Evolutionary conservation across 164 flowering plant genomes (phyloP), one percentile per base, ranked within the genome.

Genomic region (Stephania yunnanensis): DNA sequence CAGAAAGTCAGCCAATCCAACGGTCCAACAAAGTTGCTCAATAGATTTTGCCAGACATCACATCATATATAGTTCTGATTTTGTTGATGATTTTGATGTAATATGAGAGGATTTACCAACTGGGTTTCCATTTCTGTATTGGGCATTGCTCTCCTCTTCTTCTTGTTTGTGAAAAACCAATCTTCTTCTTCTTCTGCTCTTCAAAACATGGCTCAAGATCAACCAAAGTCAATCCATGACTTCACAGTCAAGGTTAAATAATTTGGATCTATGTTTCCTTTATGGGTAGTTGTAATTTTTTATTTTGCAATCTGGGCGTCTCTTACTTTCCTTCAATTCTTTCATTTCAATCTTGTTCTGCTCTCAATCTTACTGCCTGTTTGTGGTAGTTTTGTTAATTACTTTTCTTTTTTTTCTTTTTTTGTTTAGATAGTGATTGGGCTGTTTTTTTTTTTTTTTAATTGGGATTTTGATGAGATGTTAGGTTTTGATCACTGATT

Each of bases 211-310:
- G 78, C 81, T 1, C 76, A 67, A 64, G 79, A 76, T n/a, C 5
- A 22, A 22, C 82, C 84, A 77, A 77, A 76, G n/a, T 78, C 84
- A 65, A 71, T 84, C 29, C 81, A 81, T 71, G 84, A 84, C 50
- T 84, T 79, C 80, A 76, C 86, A 15, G 81, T 84, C 75, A 81
- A 84, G 84, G 86, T 84, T 74, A 46, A n/a, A 3, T 61, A 46
- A n/a, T 50, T 61, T 20, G 64, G 64, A 19, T 58, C 19, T 5
- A 15, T 58, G 6, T 58, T 10, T 8, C 19, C 17, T 25, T 42
- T 71, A 7, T 74, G 65, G 71, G 48, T 70, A 73, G 42, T 36
- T 55, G n/a, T 69, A 12, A 68, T 55, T 30, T 9, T 66, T 30
- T 7, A 19, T 3, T 61, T 1, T 61, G 20, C 66, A 19, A 19